Base-by-base conservation (phyloP, 2,329 filamentous ascomycete genomes). In the Immersiporthe knoxdaviesiana region DNA sequence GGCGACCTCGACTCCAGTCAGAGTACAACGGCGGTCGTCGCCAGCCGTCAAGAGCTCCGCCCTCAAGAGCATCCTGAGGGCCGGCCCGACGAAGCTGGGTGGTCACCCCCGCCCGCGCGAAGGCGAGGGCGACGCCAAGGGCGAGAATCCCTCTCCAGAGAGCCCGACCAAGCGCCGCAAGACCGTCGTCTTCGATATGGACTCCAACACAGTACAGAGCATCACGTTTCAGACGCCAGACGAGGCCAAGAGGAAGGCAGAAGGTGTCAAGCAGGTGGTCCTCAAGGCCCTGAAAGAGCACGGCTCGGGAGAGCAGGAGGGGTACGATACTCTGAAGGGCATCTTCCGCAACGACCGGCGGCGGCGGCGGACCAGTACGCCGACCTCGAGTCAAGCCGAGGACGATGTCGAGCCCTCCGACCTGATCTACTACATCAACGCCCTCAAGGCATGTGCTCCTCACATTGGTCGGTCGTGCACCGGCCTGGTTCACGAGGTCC, bases 401-500 rank as follows among this genome's bases (percentile, higher is more conserved):
- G 83, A 85, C 11, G 83, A 86, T 41, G 74, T 84, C 61, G 83
- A 84, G 73, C 83, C 84, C 1, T 83, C 87, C 71, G 87, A 89
- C 73, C 81, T 90, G 62, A 84, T 87, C 72, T 82, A 83, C 50
- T 90, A 90, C 76, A 80, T 91, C 68, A 80, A 89, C 73, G 88
- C 88, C n/a, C 81, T 92, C 61, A 87, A 88, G 16, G 85, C 83
- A 75, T 88, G 85, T 73, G 83, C 87, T 10, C 86, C 88, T n/a
- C 81, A 88, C 47, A 80, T 92, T 41, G 84, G 87, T 72, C 85
- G 84, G 76, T 84, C 84, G 39, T 91, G 87, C 75, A 83, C 86
- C 30, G 85, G 84, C 5, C 80, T 92, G 37, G 84, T 91, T 68
- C 84, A 83, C 73, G 83, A 82, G 64, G 81, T 91, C 11, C 79